Base-by-base conservation (phyloP, 768 basidiomycete genomes). In the Lentinus brumalis region DNA sequence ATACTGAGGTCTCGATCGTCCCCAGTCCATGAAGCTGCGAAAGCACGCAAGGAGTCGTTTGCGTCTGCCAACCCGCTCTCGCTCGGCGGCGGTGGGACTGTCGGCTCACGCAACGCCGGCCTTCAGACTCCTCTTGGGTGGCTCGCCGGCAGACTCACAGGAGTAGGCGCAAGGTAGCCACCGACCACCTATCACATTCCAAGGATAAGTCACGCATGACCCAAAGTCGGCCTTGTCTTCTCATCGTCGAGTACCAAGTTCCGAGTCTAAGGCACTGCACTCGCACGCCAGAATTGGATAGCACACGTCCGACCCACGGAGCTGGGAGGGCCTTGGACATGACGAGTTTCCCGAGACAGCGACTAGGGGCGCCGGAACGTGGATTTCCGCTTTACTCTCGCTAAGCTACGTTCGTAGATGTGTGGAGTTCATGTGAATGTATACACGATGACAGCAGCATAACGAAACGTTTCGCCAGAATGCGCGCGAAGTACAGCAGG, bases 41-140 rank as follows among this genome's bases (percentile, higher is more conserved):
- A 85, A 66, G 83, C 86, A 39, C 82, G 92, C 62, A 91, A 86
- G 66, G 88, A 91, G 61, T 92, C 92, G 0, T 92, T 85, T 71
- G 76, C 83, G 31, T 86, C 91, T n/a, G 84, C 92, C 16, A 92
- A 94, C 68, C 92, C 92, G 8, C 81, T 94, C 42, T 85, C 92
- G 9, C 74, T 94, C 38, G 90, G 91, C 21, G 81, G 82, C 45
- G 73, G 74, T 7, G 63, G 63, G 11, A 57, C 60, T 2, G 86
- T 87, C 5, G 78, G 86, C n/a, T 79, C 85, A 30, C 78, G 87
- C 59, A 83, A 82, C 47, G 75, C 81, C 52, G 81, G 81, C 56
- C 67, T 90, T 57, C 88, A 86, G 67, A 86, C 88, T 41, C 91
- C 91, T 8, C 75, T 94, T 2, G 88, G 86, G 7, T 94, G 92